Percentiles rank a stretch among this genome's conserved stretches.
phyloP scores from a whole-genome alignment of 2,329 filamentous ascomycete species.

The Trichoderma breve region DNA sequence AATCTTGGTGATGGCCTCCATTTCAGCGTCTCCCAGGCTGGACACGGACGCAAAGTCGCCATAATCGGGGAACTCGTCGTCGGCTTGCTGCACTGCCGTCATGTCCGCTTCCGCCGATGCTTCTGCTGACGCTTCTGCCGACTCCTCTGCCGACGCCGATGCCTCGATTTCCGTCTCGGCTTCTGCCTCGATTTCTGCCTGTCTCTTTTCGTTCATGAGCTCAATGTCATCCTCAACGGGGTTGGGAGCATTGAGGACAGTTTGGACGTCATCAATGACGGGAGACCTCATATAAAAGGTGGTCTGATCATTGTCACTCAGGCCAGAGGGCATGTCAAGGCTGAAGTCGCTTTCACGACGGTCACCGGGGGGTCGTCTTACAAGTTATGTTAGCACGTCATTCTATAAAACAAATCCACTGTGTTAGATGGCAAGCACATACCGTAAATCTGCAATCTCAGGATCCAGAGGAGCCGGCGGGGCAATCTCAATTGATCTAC shows the following conservation, averaged over 20 bases:
- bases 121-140: neutral
- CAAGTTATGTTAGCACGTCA: neutral
- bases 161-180: neutral
- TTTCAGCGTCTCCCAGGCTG: slow-evolving; percentile 6
- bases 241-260: neutral
- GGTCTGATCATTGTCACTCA: slow-evolving; percentile 49
- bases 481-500: neutral
- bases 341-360: slow-evolving; percentile 52
- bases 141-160: neutral
- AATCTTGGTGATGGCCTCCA: slow-evolving; percentile 9
- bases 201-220: neutral
- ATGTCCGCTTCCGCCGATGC: neutral
- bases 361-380: slow-evolving; percentile 34
- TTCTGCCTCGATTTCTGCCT: neutral
- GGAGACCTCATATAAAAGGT: slow-evolving; percentile 49
- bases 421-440: slow-evolving; percentile 35
- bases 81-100: neutral
- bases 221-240: neutral
- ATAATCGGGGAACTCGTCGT: neutral
- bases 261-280: neutral
- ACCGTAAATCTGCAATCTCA: slow-evolving; percentile 41
- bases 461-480: neutral
- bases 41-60: neutral
- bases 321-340: slow-evolving; percentile 47
- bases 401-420: slow-evolving; percentile 13